Conservation (phyloP, 176 grass and related monocot genomes). For the Otatea glauca region DNA sequence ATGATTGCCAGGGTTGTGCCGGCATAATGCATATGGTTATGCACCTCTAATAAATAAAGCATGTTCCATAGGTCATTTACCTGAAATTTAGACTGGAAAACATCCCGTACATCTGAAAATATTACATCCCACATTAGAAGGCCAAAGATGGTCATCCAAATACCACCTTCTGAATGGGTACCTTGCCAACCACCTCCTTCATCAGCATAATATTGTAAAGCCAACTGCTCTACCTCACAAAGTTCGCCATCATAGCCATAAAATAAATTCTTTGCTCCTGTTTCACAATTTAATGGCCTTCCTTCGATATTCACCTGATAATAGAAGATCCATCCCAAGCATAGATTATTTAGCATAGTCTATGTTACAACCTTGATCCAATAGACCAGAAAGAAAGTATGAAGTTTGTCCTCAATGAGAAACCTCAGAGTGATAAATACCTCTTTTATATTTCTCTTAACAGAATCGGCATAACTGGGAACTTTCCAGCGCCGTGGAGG, state of each 20-base stretch:
- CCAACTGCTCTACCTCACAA: conserved; percentile 88
- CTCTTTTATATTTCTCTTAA: conserved; percentile 77
- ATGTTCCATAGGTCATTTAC: conserved; percentile 38
- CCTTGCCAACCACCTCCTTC: conserved; percentile 89
- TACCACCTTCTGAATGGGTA: conserved; percentile 85
- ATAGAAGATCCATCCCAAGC: neutral
- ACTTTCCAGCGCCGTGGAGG: conserved; percentile 91
- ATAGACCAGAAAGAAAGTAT: neutral
- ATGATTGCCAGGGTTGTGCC: neutral
- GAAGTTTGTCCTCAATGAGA: neutral
- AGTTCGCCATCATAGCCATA: conserved; percentile 83
- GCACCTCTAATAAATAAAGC: neutral
- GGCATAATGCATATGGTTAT: neutral
- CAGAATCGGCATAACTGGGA: conserved; percentile 74
- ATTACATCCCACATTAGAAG: conserved; percentile 97
- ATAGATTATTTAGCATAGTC: conserved; percentile 17
- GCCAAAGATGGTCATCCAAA: conserved; percentile 96
- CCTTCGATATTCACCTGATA: conserved; percentile 72
- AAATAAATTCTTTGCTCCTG: conserved; percentile 80
- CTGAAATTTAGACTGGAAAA: conserved; percentile 97
- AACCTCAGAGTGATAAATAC: conserved; percentile 38
- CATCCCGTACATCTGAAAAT: conserved; percentile 71
- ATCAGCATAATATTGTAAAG: conserved; percentile 85
- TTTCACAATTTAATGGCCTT: conserved; percentile 73
- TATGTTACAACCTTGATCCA: conserved; percentile 14